phyloP scores from a whole-genome alignment of 2,329 filamentous ascomycete genomes.

The Phialophora chinensis region DNA sequence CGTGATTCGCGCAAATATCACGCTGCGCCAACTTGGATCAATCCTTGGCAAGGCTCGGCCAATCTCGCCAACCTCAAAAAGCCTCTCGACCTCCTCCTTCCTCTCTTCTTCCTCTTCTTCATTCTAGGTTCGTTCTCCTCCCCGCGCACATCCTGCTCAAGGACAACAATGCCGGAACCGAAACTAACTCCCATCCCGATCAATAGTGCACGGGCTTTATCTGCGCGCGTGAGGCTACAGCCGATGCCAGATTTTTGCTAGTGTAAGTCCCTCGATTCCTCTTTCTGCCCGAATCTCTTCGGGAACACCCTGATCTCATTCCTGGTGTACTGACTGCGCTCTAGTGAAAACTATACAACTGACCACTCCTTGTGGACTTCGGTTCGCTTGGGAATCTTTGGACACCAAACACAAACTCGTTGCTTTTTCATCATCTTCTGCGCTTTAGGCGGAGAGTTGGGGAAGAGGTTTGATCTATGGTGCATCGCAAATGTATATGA shows the following conservation, averaged over 20 bases:
- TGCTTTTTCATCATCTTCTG: conserved; percentile 37
- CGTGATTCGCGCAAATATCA: too few relatives aligned
- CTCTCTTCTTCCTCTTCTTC: not conserved
- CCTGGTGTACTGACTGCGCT: not conserved
- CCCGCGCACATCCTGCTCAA: not conserved
- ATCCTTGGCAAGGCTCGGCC: not conserved
- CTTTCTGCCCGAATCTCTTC: too few relatives aligned
- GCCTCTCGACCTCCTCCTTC: not conserved
- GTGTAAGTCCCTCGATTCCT: conserved; percentile 46
- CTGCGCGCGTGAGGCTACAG: conserved; percentile 79
- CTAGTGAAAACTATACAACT: conserved; percentile 74
- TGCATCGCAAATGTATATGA: too few relatives aligned
- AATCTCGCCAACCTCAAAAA: not conserved
- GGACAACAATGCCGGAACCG: too few relatives aligned
- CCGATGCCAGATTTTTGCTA: conserved; percentile 84
- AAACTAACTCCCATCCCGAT: not conserved
- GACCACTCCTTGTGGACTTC: conserved; percentile 74
- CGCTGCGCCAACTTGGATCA: not conserved
- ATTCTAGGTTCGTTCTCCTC: not conserved
- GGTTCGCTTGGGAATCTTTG: conserved; percentile 80
- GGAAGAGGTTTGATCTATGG: conserved; percentile 30
- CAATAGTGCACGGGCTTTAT: conserved; percentile 71
- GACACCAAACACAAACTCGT: conserved; percentile 44
- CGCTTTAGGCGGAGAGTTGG: conserved; percentile 33
- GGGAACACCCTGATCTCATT: too few relatives aligned